phyloP scores from a whole-genome alignment of 177 flowering plant genomes.

The Tripterygium wilfordii region DNA sequence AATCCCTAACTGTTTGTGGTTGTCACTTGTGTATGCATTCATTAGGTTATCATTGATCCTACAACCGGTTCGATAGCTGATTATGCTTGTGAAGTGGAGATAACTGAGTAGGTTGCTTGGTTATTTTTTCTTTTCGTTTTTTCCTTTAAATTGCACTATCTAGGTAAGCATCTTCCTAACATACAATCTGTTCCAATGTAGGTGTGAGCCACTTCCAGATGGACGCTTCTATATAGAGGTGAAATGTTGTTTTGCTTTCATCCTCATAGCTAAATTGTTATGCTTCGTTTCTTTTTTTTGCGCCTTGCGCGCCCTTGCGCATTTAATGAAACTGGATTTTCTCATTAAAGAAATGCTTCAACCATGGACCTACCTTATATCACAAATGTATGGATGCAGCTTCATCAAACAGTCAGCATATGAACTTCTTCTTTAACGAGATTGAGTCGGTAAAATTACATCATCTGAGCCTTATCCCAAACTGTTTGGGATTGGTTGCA shows the following conservation, averaged over 20 bases:
- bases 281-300: too few species aligned
- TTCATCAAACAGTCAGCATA: too few species aligned
- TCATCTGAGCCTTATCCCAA: too few species aligned
- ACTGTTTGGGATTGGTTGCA: too few species aligned
- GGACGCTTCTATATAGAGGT: conserved; percentile 94
- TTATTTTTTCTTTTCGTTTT: background rate
- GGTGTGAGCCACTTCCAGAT: conserved; percentile 98
- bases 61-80: conserved; percentile 78
- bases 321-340: too few species aligned
- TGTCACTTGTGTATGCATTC: conserved; percentile 9
- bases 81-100: conserved; percentile 96
- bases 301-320: too few species aligned
- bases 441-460: too few species aligned
- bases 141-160: background rate
- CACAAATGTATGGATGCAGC: too few species aligned
- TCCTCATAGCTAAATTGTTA: background rate
- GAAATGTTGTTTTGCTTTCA: conserved; percentile 9
- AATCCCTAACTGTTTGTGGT: conserved; percentile 1
- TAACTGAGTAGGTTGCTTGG: conserved; percentile 65
- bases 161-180: background rate
- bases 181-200: conserved; percentile 16
- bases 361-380: too few species aligned
- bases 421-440: too few species aligned
- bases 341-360: too few species aligned
- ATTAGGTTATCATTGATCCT: conserved; percentile 72